Evolutionary conservation across 768 basidiomycete genomes (phyloP).

Genomic region (Cantharellus anzutake): DNA sequence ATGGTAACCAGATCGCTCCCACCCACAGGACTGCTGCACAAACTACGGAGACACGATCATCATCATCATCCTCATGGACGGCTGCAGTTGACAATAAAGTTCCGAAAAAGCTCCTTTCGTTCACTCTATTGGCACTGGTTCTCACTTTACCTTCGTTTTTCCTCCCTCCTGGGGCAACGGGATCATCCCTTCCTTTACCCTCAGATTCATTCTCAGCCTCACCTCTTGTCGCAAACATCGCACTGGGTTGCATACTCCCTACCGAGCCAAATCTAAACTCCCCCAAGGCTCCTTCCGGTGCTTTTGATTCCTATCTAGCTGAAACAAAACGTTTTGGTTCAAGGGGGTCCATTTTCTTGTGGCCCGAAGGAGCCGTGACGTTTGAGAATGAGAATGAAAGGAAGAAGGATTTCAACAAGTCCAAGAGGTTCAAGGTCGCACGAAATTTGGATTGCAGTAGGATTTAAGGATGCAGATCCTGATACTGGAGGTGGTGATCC

Average conservation of each 20-base stretch:
- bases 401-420: constrained; percentile 29
- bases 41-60: background rate
- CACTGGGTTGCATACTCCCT: constrained; percentile 52
- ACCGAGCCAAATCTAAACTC: constrained; percentile 18
- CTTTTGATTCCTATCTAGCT: constrained; percentile 38
- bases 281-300: constrained; percentile 21
- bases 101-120: background rate
- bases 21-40: too few relatives aligned
- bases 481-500: constrained; percentile 17
- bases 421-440: constrained; percentile 12
- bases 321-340: constrained; percentile 59
- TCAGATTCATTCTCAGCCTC: constrained; percentile 15
- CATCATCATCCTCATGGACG: background rate
- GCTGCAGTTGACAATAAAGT: background rate
- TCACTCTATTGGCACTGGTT: background rate
- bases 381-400: constrained; percentile 37
- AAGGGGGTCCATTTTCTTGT: constrained; percentile 49
- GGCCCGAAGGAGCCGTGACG: constrained; percentile 64
- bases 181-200: constrained; percentile 8
- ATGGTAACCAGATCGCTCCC: background rate
- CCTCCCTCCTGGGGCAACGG: background rate
- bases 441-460: constrained; percentile 41
- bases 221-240: constrained; percentile 30
- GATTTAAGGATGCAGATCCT: constrained; percentile 44
- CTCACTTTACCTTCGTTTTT: constrained; percentile 10